Evolutionary conservation across 805 yeast genomes (phyloP), one percentile per base, ranked within the genome.

Genomic region (Candida chauliodis): DNA sequence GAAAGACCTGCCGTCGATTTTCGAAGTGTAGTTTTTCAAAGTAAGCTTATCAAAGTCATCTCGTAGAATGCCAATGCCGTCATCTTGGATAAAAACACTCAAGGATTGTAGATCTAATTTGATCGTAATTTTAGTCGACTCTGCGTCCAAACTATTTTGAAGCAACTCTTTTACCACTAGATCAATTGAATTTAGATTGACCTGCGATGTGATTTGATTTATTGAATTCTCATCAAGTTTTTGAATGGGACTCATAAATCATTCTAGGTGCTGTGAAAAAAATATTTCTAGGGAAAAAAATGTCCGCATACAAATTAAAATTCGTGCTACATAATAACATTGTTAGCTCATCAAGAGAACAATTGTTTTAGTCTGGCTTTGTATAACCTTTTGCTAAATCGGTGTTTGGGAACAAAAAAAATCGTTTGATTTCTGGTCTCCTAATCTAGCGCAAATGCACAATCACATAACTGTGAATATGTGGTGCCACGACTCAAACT

Each of bases 31-130:
- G 49, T 75, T 64, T 14, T 69, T 58, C 10, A 45, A 34, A 0
- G 84, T 88, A 1, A 84, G 51, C 2, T 47, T 27, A 1, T 49
- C 58, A 34, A 84, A 50, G 32, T 80, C 81, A 0, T 50, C 63
- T 0, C 69, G 66, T 4, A 46, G 40, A 2, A 90, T 76, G 0
- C 97, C 97, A 2, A 15, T 19, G 0, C 97, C 97, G 55, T 90
- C 67, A 56, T 90, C 97, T 1, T 44, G 43, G 1, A 86, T 79
- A 4, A 47, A 45, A 9, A 71, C 49, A 16, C 61, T 51, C 5
- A 72, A 46, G 1, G 59, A 47, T 0, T 49, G 36, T 3, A 62
- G 47, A 41, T 71, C 71, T 2, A 64, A 21, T 7, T 50, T 41
- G 2, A 79, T 58, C 2, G 44, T 21, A 5, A 78, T 52, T 3